Base-by-base conservation (phyloP, 2,329 filamentous ascomycete species). In the Ceratocystis destructans region DNA sequence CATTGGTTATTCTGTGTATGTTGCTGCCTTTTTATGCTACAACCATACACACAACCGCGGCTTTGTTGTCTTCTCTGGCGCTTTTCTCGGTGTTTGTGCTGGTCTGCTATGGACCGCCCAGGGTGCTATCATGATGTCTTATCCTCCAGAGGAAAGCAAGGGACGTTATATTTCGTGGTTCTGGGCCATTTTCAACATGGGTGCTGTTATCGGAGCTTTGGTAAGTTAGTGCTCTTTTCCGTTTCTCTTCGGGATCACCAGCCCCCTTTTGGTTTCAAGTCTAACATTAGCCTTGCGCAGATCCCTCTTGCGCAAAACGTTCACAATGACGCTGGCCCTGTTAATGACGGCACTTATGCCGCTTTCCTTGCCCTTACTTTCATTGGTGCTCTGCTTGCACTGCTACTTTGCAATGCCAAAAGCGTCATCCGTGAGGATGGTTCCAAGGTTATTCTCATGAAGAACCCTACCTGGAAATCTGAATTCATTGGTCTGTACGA, bases 161-260 rank as follows among this genome's bases (percentile, higher is more conserved):
- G 92, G 92, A 57, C 86, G 87, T 68, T 96, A 91, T 75, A 96
- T 96, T 74, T 88, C 88, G 68, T 86, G 85, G 78, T 96, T 96
- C 77, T 96, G 92, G 92, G 86, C 91, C 74, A 95, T 96, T 72
- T 96, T 96, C 81, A 96, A 96, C 76, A 76, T 92, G 68, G 92
- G 92, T 71, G 91, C 86, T 71, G 91, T 96, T 69, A 90, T 96
- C 74, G 92, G 92, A 69, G 85, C 87, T 72, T 76, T 87, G 71
- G 77, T 80, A 73, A 71, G 77, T 73, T 66, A 15, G 61, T 64
- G 46, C 10, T 17, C 12, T 50, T 10, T 33, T 31, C 68, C 20
- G 20, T 25, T 50, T 61, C 62, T 61, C 10, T 12, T 15, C 31
- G 22, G 0, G 53, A 15, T 57, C 3, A 10, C 22, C 10, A 10